A percentile compares a stretch with the other conserved stretches of the same genome.
phyloP scores from a whole-genome alignment of 768 basidiomycete genomes.

The Termitomyces sp. region DNA sequence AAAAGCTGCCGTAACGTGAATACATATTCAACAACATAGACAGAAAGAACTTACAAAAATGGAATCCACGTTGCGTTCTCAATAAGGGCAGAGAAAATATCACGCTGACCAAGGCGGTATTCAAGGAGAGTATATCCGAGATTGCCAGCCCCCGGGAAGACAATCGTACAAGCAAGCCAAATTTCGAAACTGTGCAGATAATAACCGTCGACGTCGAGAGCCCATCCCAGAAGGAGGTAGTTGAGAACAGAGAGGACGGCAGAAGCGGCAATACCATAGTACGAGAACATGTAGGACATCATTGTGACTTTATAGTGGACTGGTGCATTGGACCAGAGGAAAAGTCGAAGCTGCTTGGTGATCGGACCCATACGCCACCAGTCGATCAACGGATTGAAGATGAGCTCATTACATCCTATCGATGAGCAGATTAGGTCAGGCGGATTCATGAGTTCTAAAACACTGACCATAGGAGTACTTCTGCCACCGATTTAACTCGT shows the following conservation, averaged over 20 bases:
- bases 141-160: constrained; percentile 69
- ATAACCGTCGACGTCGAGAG: constrained; percentile 61
- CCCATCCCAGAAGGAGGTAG: constrained; percentile 65
- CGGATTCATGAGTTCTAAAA: not conserved
- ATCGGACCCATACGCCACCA: constrained; percentile 84
- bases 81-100: constrained; percentile 43
- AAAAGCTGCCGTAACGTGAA: constrained; percentile 44
- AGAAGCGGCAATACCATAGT: constrained; percentile 63
- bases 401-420: constrained; percentile 69
- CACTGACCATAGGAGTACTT: constrained; percentile 73
- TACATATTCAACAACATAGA: constrained; percentile 8
- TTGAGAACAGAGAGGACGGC: constrained; percentile 62
- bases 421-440: not conserved
- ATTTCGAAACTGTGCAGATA: constrained; percentile 74
- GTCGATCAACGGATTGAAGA: constrained; percentile 78
- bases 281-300: constrained; percentile 68
- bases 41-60: constrained; percentile 59
- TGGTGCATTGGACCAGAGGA: constrained; percentile 74
- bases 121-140: constrained; percentile 64
- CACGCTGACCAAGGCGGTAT: constrained; percentile 60
- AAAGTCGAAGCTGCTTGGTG: constrained; percentile 72
- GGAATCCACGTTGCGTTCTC: constrained; percentile 66
- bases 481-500: constrained; percentile 91
- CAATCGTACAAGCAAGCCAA: constrained; percentile 68
- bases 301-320: constrained; percentile 82